A percentile compares a stretch with the other conserved stretches of the same genome.
Evolutionary conservation across 2,329 filamentous ascomycete genomes (phyloP).

Genomic region (Fusarium albidum): DNA sequence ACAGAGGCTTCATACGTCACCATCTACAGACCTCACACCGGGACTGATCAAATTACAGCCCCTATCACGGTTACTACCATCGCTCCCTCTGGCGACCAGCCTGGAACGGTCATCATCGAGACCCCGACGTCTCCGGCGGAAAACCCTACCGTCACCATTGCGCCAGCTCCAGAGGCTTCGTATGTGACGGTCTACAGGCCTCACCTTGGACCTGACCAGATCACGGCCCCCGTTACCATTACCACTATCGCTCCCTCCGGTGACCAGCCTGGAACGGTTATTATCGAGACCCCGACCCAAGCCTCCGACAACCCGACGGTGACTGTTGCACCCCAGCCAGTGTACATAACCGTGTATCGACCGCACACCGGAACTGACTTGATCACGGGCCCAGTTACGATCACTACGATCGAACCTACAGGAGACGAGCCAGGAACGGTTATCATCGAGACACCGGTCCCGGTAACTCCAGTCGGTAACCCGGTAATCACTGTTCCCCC

Average conservation of each 20-base stretch:
- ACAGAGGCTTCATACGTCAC: slow-evolving; percentile 5
- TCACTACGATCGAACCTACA: slow-evolving; percentile 23
- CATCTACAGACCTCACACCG: neutral
- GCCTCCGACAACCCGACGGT: slow-evolving; percentile 10
- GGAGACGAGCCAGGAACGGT: slow-evolving; percentile 23
- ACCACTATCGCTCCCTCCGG: slow-evolving; percentile 18
- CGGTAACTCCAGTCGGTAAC: slow-evolving; percentile 6
- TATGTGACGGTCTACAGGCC: slow-evolving; percentile 19
- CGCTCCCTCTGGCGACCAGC: neutral
- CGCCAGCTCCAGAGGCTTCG: slow-evolving; percentile 5
- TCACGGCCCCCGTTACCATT: slow-evolving; percentile 17
- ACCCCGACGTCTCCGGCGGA: slow-evolving; percentile 15
- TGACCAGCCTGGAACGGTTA: slow-evolving; percentile 23
- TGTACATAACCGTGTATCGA: slow-evolving; percentile 23
- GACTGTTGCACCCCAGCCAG: slow-evolving; percentile 11
- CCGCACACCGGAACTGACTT: slow-evolving; percentile 14
- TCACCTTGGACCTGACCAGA: slow-evolving; percentile 16
- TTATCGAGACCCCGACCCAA: slow-evolving; percentile 25
- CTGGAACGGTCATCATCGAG: slow-evolving; percentile 16
- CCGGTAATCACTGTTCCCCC: slow-evolving; percentile 16
- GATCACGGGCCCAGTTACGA: slow-evolving; percentile 19
- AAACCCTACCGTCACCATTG: slow-evolving; percentile 11
- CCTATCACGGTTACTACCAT: slow-evolving; percentile 2
- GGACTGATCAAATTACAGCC: neutral
- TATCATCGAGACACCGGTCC: slow-evolving; percentile 27